phyloP scores from a whole-genome alignment of 768 basidiomycete species.

The Fomitopsis serialis region DNA sequence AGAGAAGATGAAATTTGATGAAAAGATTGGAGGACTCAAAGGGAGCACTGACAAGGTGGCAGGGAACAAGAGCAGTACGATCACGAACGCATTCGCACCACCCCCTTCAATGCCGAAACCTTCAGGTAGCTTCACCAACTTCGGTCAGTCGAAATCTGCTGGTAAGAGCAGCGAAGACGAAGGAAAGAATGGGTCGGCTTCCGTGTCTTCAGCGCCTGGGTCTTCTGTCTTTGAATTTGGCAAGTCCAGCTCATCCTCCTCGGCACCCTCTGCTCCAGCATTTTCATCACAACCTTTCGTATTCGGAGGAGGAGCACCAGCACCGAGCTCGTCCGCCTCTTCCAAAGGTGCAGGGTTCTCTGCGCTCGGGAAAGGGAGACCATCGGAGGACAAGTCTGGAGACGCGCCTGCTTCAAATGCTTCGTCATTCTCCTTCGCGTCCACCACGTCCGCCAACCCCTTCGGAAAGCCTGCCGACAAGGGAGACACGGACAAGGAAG shows the following conservation, averaged over 20 bases:
- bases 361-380: background rate
- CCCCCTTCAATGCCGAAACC: slow-evolving; percentile 29
- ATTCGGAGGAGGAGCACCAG: too few species aligned
- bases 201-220: too few species aligned
- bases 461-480: slow-evolving; percentile 11
- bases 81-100: background rate
- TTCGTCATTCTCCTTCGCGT: slow-evolving; percentile 3
- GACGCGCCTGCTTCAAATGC: background rate
- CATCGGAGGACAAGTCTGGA: background rate
- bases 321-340: too few species aligned
- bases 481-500: slow-evolving; percentile 1
- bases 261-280: background rate
- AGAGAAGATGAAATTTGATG: slow-evolving; percentile 53
- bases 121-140: slow-evolving; percentile 32
- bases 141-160: slow-evolving; percentile 21
- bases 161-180: slow-evolving; percentile 5
- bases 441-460: slow-evolving; percentile 7
- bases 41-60: background rate
- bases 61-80: background rate
- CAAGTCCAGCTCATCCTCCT: background rate
- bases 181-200: too few species aligned
- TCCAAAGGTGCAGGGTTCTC: background rate
- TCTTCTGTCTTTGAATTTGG: background rate
- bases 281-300: too few species aligned
- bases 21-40: slow-evolving; percentile 6